Conservation (phyloP, 2,329 filamentous ascomycete species). For the Arthrinium puccinioides region DNA sequence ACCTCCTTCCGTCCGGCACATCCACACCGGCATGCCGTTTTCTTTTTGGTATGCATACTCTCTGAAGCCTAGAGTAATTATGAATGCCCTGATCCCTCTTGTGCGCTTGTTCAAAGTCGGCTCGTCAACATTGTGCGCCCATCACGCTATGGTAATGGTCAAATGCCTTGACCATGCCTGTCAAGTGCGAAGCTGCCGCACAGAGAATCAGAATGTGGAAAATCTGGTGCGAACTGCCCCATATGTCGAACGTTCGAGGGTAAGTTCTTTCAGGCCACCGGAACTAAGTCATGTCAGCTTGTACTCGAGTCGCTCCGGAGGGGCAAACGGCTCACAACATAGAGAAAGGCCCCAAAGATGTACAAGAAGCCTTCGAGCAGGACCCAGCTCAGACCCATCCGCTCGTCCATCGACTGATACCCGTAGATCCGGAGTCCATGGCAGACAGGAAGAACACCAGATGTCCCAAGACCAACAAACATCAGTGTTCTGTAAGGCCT, state of each 20-base stretch:
- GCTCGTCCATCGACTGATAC: slow-evolving; percentile 53
- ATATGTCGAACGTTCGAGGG: slow-evolving; percentile 80
- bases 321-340: slow-evolving; percentile 57
- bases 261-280: slow-evolving; percentile 76
- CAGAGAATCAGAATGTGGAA: slow-evolving; percentile 87
- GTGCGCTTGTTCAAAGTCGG: too few relatives aligned
- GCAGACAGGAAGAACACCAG: slow-evolving; percentile 73
- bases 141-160: slow-evolving; percentile 68
- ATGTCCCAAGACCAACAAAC: slow-evolving; percentile 83
- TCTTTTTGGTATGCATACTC: too few relatives aligned
- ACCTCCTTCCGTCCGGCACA: too few relatives aligned
- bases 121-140: slow-evolving; percentile 46
- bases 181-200: slow-evolving; percentile 75
- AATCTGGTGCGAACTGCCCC: slow-evolving; percentile 91
- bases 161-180: slow-evolving; percentile 76
- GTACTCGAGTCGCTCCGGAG: neutral
- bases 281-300: slow-evolving; percentile 32
- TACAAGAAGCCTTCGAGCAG: slow-evolving; percentile 76
- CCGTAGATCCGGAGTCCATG: slow-evolving; percentile 69
- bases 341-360: slow-evolving; percentile 76
- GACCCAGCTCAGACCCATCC: slow-evolving; percentile 77
- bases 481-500: slow-evolving; percentile 79
- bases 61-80: too few relatives aligned
- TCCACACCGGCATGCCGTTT: too few relatives aligned
- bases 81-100: too few relatives aligned